phyloP scores from a whole-genome alignment of 2,329 filamentous ascomycete species.

The Ophiostoma quercus region DNA sequence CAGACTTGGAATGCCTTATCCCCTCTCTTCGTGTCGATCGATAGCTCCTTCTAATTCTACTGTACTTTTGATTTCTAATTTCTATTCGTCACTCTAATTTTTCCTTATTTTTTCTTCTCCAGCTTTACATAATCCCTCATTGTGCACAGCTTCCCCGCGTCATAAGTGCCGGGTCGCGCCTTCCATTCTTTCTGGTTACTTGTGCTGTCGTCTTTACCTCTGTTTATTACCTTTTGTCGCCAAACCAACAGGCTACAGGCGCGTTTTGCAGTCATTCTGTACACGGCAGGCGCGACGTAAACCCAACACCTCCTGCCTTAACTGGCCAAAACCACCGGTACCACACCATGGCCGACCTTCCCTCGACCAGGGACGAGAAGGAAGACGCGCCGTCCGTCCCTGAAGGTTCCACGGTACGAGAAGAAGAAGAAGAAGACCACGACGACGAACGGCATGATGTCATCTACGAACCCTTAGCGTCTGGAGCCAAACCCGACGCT shows the following conservation, averaged over 20 bases:
- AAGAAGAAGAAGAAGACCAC: neutral
- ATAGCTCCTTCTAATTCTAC: neutral
- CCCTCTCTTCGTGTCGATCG: neutral
- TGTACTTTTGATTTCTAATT: neutral
- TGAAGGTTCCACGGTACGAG: neutral
- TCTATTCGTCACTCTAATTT: neutral
- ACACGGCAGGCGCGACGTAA: neutral
- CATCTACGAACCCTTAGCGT: conserved; percentile 19
- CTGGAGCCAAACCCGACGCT: neutral
- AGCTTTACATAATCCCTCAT: neutral
- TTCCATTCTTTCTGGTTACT: neutral
- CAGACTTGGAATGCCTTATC: neutral
- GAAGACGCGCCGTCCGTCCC: neutral
- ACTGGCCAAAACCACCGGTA: neutral
- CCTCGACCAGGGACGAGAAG: neutral
- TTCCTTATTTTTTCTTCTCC: neutral
- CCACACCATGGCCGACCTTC: neutral
- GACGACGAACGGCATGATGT: neutral
- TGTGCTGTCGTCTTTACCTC: neutral
- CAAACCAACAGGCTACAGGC: neutral
- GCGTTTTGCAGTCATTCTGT: neutral
- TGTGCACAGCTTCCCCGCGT: neutral
- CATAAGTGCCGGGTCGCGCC: neutral
- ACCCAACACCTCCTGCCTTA: neutral
- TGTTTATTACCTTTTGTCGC: neutral